Percentiles rank a stretch among this genome's conserved stretches.
phyloP scores from a whole-genome alignment of 441 rosid species.

The Syzygium malaccense region DNA sequence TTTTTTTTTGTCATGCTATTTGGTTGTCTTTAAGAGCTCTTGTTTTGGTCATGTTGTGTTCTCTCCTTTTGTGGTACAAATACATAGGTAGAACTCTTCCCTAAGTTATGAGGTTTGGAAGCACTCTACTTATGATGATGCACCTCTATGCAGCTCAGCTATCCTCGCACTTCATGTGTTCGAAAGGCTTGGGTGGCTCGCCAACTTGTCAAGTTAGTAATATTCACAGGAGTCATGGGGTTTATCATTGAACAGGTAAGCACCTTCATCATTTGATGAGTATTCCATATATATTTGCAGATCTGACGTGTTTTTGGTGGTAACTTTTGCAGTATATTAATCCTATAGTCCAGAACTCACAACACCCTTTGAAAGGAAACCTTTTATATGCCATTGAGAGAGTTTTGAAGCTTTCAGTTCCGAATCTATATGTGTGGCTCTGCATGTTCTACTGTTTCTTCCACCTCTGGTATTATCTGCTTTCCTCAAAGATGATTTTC shows the following conservation, averaged over 20 bases:
- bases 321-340: conserved; percentile 81
- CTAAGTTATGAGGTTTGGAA: neutral
- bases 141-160: conserved; percentile 42
- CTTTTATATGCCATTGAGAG: conserved; percentile 84
- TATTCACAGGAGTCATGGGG: conserved; percentile 95
- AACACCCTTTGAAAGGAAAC: conserved; percentile 93
- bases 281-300: neutral
- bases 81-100: neutral
- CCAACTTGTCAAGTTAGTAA: conserved; percentile 69
- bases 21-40: neutral
- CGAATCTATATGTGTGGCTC: conserved; percentile 95
- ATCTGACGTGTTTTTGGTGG: conserved; percentile 12
- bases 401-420: conserved; percentile 96
- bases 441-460: conserved; percentile 99
- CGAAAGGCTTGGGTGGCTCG: conserved; percentile 93
- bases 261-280: conserved; percentile 1
- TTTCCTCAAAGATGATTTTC: neutral
- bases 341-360: conserved; percentile 91
- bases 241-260: conserved; percentile 90
- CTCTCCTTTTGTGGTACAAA: neutral
- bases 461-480: conserved; percentile 72
- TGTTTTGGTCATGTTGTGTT: neutral
- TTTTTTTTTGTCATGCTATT: neutral
- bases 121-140: neutral
- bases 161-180: conserved; percentile 75